Evolutionary conservation across 2,329 filamentous ascomycete species (phyloP).

Genomic region (Fusarium floridanum): DNA sequence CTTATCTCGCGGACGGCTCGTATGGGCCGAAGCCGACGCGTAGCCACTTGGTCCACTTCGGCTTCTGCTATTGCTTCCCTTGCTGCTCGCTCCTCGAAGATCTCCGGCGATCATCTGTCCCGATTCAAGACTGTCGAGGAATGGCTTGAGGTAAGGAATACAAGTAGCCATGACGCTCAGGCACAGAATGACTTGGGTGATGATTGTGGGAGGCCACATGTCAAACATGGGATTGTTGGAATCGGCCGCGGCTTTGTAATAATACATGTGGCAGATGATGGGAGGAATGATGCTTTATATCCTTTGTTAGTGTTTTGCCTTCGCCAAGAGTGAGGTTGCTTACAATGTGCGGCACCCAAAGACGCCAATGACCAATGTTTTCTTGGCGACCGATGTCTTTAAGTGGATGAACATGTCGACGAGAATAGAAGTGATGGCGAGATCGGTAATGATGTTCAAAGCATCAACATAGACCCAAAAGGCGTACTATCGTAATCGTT

Average conservation of each 20-base stretch:
- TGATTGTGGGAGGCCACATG: slow-evolving; percentile 34
- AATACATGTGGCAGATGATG: slow-evolving; percentile 37
- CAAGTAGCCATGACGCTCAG: slow-evolving; percentile 38
- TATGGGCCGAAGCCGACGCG: slow-evolving; percentile 2
- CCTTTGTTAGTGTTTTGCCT: background rate
- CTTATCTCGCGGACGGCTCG: slow-evolving; percentile 1
- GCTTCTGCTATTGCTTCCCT: slow-evolving; percentile 28
- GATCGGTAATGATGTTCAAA: slow-evolving; percentile 27
- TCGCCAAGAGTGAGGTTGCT: background rate
- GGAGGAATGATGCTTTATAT: slow-evolving; percentile 33
- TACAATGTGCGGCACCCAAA: slow-evolving; percentile 29
- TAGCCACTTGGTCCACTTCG: slow-evolving; percentile 15
- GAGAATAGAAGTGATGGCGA: slow-evolving; percentile 17
- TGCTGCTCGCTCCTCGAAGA: slow-evolving; percentile 20
- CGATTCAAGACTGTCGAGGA: slow-evolving; percentile 40
- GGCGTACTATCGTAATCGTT: background rate
- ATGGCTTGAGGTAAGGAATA: slow-evolving; percentile 40
- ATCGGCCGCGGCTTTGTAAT: slow-evolving; percentile 20
- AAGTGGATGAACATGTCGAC: slow-evolving; percentile 18
- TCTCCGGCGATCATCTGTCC: slow-evolving; percentile 39
- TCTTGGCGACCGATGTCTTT: slow-evolving; percentile 18
- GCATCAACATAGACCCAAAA: slow-evolving; percentile 30
- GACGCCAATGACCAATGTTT: slow-evolving; percentile 24
- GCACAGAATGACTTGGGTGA: slow-evolving; percentile 38
- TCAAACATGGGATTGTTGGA: slow-evolving; percentile 31